Evolutionary conservation across 73 alveolate genomes (phyloP), one percentile per base, ranked within the genome.

Genomic region (Uronychia binucleata): DNA sequence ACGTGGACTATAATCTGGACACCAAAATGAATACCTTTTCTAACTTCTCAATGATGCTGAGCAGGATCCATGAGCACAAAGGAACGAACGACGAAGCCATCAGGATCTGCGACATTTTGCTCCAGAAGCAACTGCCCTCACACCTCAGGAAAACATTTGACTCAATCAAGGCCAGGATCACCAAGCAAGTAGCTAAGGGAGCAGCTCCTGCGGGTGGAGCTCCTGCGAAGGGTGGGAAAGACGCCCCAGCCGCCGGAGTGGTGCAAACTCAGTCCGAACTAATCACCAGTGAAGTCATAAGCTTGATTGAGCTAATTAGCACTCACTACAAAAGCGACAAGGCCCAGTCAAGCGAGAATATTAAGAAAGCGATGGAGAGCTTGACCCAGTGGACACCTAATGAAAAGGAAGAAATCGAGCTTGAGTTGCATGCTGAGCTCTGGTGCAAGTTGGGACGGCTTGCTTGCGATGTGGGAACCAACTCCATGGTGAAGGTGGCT

Each of bases 371-470:
- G 28, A 90, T 94, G 82, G 99, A 96, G 75, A 92, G 95, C 31
- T 88, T 98, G 14, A 78, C 86, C 35, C 82, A 93, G 46, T 98
- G 98, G 97, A 84, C 89, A 78, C 99, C 98, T 0, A 93, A 96
- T 86, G 96, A 88, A 79, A 91, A 92, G 77, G 99, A 98, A 89
- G 99, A 98, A 93, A 97, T 94, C 58, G 99, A 98, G 35, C 92
- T 98, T 25, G 99, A 97, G 85, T 88, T 98, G 59, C 97, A 97
- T 90, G 98, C 99, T 83, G 99, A 98, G 88, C 92, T 98, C 34
- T 98, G 99, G 99, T 97, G 98, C 84, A 97, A 97, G 89, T 94
- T 97, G 59, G 99, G 99, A 0, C 90, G 99, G 1, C 94, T 96
- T 46, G 91, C 98, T 31, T 92, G 88, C 58, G 88, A 92, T 86